Evolutionary conservation across 2,329 filamentous ascomycete genomes (phyloP), one percentile per base, ranked within the genome.

Genomic region (Ceratocystis smalleyi): DNA sequence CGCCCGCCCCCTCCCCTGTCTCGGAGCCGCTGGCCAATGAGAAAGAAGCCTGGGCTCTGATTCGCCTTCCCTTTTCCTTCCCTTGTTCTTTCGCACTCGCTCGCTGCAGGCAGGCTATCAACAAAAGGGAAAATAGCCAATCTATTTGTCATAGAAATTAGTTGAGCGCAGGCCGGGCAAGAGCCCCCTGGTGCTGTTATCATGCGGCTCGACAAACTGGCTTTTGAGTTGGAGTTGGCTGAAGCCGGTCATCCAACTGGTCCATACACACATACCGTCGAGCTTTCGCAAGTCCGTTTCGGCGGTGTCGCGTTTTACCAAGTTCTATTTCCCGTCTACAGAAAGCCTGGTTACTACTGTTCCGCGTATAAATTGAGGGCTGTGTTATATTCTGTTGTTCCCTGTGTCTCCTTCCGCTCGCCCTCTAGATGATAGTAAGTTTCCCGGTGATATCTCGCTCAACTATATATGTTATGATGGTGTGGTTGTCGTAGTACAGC

Each of bases 401-500:
- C 40, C 35, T 15, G 5, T 15, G 12, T 4, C 4, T 40, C 35
- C 35, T 40, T 40, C 35, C 35, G 35, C 0, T 15, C 35, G 35
- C 35, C 35, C 35, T 40, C 15, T 40, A 40, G 35, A 40, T 3
- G 12, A 67, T 35, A 2, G 62, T 45, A 32, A 68, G 40, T 66
- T 60, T 24, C 17, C 45, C 55, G 19, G 71, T 68, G 65, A 72
- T 72, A 55, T 76, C 73, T 30, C 79, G 75, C 55, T 74, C 77
- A 63, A 90, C 73, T 72, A 89, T 84, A 74, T 90, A 91, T 66
- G 81, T 85, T 68, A 89, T 70, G 32, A 91, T 79, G 1, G 81
- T 81, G 69, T 88, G 83, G 72, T 90, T 83, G 65, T 80, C 79
- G 71, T 86, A 91, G 71, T 88, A 84, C 72, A 91, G 74, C 71